Evolutionary conservation across 129 eudicot species (phyloP), one percentile per base, ranked within the genome.

Genomic region (Ambrosia trifida): DNA sequence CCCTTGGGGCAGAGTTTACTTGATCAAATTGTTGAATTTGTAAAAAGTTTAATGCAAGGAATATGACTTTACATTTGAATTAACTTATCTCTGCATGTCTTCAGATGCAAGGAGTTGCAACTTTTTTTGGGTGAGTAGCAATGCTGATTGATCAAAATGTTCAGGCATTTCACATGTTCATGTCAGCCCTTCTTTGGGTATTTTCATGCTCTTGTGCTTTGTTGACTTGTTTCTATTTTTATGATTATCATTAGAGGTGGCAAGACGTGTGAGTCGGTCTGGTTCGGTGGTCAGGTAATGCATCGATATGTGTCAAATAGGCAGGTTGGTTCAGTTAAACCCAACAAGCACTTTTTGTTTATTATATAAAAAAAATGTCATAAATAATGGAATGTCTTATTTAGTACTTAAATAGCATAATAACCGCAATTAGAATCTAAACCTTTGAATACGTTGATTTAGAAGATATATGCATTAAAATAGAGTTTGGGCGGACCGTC

Each of bases 91-190:
- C 11, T 51, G 30, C 71, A 30, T 80, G 67, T 67, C 77, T 72
- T 35, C 78, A 88, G 97, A 88, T 91, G 97, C 82, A 80, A 83
- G 97, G 97, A 33, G 86, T 86, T 32, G 96, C 88, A 67, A 84
- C 79, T 65, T 88, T 91, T 81, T 91, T 88, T 78, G 93, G 96
- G 11, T 86, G 97, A 20, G 40, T 91, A 40, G 89, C 97, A 35
- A 75, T 91, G 66, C 75, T 91, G 69, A 85, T 91, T 32, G 96
- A 91, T 80, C 97, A 91, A 79, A 91, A 88, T 51, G 90, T 96
- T 47, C 96, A 88, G 66, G 97, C 97, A 12, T 87, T 91, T 47
- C 28, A 24, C 28, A 24, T 24, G 28, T 24, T 24, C 28, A 24
- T 24, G 28, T 24, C 28, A 24, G 28, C 28, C 28, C 28, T 24